A percentile compares a stretch with the other conserved stretches of the same genome.
phyloP scores from a whole-genome alignment of 2,329 filamentous ascomycete genomes.

The Allantophomopsis cytisporea region DNA sequence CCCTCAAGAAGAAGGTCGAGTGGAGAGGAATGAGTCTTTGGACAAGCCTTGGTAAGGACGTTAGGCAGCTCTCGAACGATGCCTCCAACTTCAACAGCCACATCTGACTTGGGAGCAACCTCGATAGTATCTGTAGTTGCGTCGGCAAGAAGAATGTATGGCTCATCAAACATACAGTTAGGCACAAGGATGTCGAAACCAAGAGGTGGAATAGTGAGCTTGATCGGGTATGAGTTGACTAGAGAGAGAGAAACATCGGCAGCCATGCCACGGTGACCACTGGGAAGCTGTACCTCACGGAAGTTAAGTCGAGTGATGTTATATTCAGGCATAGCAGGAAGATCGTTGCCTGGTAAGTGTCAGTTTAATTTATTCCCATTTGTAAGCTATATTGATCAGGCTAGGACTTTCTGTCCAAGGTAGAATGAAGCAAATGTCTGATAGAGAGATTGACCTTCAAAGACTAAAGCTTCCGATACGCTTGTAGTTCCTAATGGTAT shows the following conservation, averaged over 20 bases:
- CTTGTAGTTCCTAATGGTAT: conserved; percentile 66
- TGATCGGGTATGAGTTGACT: conserved; percentile 66
- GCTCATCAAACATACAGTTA: conserved; percentile 59
- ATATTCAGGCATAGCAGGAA: conserved; percentile 70
- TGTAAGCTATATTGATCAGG: conserved; percentile 7
- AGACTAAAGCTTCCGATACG: conserved; percentile 59
- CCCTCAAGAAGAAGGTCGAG: conserved; percentile 68
- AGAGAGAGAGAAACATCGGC: conserved; percentile 65
- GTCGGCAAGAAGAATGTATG: conserved; percentile 66
- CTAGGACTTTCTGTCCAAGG: conserved; percentile 41
- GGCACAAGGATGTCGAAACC: conserved; percentile 77
- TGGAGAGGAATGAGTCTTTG: conserved; percentile 65
- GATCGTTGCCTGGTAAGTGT: conserved; percentile 37
- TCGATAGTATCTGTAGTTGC: conserved; percentile 55
- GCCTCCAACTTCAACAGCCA: conserved; percentile 58
- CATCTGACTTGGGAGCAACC: conserved; percentile 52
- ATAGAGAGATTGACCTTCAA: conserved; percentile 73
- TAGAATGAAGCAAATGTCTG: conserved; percentile 46
- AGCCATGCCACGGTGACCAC: conserved; percentile 47
- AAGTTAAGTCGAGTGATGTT: conserved; percentile 73
- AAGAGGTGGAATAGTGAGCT: conserved; percentile 64
- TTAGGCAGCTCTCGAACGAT: conserved; percentile 62
- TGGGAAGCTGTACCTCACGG: conserved; percentile 47
- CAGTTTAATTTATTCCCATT: too few species aligned
- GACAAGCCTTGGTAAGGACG: conserved; percentile 59